Base-by-base conservation (phyloP, 345 rosid species). In the Lagerstroemia speciosa region DNA sequence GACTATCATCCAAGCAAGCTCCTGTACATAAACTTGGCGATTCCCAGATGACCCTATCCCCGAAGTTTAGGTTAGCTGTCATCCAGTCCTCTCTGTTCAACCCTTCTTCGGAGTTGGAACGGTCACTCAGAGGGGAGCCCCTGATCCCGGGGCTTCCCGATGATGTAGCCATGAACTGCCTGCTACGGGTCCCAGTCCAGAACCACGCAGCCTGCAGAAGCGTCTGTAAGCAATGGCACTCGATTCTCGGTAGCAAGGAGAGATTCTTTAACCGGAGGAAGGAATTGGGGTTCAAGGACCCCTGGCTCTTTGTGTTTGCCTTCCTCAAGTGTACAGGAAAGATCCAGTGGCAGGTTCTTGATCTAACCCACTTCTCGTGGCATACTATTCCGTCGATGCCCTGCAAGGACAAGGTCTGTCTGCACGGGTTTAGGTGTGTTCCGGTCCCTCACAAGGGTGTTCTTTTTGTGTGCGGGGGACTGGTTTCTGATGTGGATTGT, bases 21-120 rank as follows among this genome's bases (percentile, higher is more conserved):
- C 95, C 88, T 45, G 95, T 92, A n/a, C 91, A 85, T 55, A 92
- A 83, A 80, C 84, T 90, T 36, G 98, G 96, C 75, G 96, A 90
- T 76, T 83, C 98, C 37, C 92, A 90, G 69, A 88, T 92, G 86
- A 83, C 91, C 29, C 74, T 88, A 69, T 88, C 94, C 72, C 92
- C 96, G 5, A 90, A 83, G 64, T 92, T 92, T 76, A 79, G 91
- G 67, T 79, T 92, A 80, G 91, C 89, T 26, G 78, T 75, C 69
- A 71, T 78, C 30, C 89, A 78, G 32, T 82, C 96, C 19, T 79
- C 91, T 11, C 73, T 88, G 72, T 78, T 85, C 17, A 79, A 77
- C 69, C 75, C 81, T 67, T 78, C 93, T 3, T 71, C 77, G 0
- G 93, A 92, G 46, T 45, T 77, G 50, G 96, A 90, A 68, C 33